Conservation (phyloP, 805 yeast genomes). For the Candida sithepensis region DNA sequence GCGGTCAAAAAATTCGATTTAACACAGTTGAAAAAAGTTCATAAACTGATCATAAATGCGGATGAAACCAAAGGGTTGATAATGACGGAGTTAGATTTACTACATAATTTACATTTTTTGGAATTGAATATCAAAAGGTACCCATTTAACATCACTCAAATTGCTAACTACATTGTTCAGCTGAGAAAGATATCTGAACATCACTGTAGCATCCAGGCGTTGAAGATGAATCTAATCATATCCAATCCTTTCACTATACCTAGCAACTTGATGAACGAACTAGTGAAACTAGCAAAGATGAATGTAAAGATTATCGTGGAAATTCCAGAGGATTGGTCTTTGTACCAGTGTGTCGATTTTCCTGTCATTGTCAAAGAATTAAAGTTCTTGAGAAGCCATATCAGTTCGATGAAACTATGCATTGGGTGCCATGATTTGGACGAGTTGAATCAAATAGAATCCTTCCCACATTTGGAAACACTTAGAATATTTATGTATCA, state of each 20-base stretch:
- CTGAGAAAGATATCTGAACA: background rate
- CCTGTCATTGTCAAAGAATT: background rate
- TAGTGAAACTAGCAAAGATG: background rate
- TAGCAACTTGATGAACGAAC: background rate
- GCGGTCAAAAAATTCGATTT: background rate
- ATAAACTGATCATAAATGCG: background rate
- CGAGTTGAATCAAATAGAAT: background rate
- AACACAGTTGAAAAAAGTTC: background rate
- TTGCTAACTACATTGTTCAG: background rate
- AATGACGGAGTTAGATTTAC: background rate
- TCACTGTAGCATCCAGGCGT: background rate
- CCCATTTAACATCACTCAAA: background rate
- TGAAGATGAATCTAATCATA: background rate
- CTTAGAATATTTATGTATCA: slow-evolving; percentile 3
- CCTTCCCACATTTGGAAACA: background rate
- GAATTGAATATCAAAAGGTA: background rate
- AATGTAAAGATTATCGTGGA: background rate
- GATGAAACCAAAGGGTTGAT: background rate
- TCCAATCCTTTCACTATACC: background rate
- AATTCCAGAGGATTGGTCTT: slow-evolving; percentile 6
- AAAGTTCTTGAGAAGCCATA: background rate
- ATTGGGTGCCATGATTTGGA: background rate
- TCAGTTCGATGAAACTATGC: slow-evolving; percentile 1
- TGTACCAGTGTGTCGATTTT: background rate
- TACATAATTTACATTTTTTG: background rate